These are phyloP conservation scores for Samsoniella hepiali DNA, from an alignment of 2,329 filamentous ascomycete species.

Conservation along the genomic window DNA sequence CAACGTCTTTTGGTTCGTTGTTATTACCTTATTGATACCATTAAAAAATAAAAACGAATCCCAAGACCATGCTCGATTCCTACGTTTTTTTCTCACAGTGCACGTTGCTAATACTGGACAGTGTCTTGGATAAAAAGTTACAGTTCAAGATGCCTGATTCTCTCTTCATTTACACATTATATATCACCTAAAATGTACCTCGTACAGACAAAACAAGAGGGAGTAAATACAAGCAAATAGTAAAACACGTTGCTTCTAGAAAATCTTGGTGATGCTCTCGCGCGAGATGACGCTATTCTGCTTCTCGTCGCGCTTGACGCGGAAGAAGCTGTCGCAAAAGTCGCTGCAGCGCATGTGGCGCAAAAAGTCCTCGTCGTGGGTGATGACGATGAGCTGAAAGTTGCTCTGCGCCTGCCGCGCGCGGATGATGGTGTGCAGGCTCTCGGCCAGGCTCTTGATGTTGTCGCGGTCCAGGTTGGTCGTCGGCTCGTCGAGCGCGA, in stretches of 20 bases:
- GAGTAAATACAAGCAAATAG: no score
- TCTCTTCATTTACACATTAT: background rate
- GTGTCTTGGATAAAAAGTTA: background rate
- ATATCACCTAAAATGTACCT: background rate
- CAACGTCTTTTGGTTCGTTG: no score
- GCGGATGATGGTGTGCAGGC: conserved; percentile 83
- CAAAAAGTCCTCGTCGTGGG: conserved; percentile 95
- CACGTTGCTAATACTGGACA: background rate
- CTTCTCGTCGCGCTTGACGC: conserved; percentile 75
- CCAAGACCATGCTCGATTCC: no score
- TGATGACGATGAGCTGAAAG: conserved; percentile 98
- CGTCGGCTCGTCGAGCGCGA: conserved; percentile 94
- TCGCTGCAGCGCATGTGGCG: conserved; percentile 90
- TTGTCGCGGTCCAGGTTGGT: conserved; percentile 96
- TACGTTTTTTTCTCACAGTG: no score
- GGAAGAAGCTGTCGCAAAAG: conserved; percentile 88
- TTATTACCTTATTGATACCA: background rate
- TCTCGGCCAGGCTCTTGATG: conserved; percentile 82
- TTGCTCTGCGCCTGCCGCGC: conserved; percentile 81
- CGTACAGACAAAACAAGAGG: background rate
- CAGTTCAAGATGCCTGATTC: background rate
- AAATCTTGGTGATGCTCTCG: conserved; percentile 55
- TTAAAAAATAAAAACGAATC: background rate
- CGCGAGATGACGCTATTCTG: conserved; percentile 86
- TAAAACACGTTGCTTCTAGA: conserved; percentile 24